These are phyloP conservation scores for Gracilaria gracilis DNA, from an alignment of 23 red algal genomes.

Conservation along the genomic window DNA sequence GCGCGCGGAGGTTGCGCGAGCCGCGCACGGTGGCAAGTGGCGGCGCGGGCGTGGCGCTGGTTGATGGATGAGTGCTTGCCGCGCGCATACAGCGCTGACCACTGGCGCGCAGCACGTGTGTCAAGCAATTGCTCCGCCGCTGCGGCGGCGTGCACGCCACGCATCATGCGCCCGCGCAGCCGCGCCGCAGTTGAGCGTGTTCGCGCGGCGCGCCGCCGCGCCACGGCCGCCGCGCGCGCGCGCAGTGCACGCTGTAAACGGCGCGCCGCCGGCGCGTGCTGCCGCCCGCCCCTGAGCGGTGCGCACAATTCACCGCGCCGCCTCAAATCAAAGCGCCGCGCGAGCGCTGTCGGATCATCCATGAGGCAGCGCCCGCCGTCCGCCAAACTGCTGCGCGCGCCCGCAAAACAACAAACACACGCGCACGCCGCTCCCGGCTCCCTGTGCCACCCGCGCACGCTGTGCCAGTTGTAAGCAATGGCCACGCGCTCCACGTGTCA, in stretches of 20 bases:
- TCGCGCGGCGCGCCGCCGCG: neutral
- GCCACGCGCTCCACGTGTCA: no score
- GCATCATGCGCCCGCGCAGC: neutral
- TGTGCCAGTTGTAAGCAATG: no score
- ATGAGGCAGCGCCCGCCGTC: neutral
- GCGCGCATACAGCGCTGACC: neutral
- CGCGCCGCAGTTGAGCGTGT: neutral
- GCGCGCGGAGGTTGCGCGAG: neutral
- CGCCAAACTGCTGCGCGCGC: neutral
- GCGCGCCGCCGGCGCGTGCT: neutral
- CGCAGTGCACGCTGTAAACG: neutral
- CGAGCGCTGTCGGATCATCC: neutral
- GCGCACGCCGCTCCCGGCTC: no score
- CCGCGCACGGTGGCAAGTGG: neutral
- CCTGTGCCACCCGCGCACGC: neutral
- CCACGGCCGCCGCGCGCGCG: no score
- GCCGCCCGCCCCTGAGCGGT: neutral
- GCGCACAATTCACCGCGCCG: neutral
- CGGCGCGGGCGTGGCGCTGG: neutral
- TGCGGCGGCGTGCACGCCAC: neutral
- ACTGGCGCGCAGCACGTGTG: neutral
- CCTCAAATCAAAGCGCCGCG: no score
- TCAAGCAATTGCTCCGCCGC: conserved; percentile 5
- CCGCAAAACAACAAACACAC: neutral
- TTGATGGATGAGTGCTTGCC: neutral